Evolutionary conservation across 257 asterid genomes (phyloP).

Genomic region (Fraxinus anomala): DNA sequence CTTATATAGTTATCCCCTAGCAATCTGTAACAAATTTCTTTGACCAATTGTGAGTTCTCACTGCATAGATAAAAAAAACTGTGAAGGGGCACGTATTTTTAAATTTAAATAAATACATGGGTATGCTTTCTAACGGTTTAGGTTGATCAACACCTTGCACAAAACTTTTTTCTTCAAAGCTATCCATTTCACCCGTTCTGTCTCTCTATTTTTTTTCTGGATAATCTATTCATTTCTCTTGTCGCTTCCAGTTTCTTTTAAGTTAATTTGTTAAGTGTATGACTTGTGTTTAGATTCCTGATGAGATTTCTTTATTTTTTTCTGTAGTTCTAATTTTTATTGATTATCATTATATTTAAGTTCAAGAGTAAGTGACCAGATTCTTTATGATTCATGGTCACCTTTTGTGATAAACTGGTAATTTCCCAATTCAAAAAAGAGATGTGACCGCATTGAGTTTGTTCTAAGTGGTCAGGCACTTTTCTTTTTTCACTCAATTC

Average conservation of each 20-base stretch:
- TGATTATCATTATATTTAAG: background rate
- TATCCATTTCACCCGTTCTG: background rate
- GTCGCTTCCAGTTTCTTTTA: background rate
- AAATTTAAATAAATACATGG: too few species aligned
- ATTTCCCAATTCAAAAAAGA: background rate
- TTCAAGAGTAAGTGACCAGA: background rate
- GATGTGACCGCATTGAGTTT: background rate
- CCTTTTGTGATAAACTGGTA: background rate
- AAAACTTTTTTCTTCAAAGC: background rate
- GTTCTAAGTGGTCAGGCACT: slow-evolving; percentile 14
- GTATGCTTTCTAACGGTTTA: too few species aligned
- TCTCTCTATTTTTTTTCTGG: background rate
- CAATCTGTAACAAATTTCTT: background rate
- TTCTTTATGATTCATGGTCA: background rate
- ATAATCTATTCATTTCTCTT: background rate
- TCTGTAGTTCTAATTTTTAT: too few species aligned
- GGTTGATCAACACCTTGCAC: background rate
- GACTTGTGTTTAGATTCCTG: background rate
- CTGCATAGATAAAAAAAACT: background rate
- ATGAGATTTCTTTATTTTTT: background rate
- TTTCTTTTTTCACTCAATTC: background rate
- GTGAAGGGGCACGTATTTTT: too few species aligned
- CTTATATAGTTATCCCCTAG: background rate
- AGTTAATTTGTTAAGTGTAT: too few species aligned
- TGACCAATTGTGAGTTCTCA: background rate